phyloP scores from a whole-genome alignment of 306 rosid species.

The Trifolium repens region DNA sequence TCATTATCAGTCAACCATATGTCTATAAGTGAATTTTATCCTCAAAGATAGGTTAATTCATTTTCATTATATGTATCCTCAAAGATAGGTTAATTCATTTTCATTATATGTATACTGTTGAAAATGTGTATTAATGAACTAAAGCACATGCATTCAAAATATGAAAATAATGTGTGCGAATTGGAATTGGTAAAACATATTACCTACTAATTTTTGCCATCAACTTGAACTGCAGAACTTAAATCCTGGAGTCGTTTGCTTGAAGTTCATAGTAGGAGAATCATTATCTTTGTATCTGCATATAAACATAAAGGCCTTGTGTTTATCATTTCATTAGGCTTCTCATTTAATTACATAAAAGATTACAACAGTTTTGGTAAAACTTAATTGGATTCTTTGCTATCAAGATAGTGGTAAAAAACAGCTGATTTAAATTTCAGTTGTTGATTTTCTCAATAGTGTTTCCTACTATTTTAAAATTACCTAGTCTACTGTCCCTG shows the following conservation, averaged over 20 bases:
- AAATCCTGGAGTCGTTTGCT: background rate
- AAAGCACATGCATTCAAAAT: too few species aligned
- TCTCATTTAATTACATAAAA: background rate
- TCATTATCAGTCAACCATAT: conserved; percentile 29
- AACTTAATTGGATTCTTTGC: background rate
- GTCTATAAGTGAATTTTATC: conserved; percentile 11
- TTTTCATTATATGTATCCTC: too few species aligned
- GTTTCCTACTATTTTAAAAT: too few species aligned
- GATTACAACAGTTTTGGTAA: background rate
- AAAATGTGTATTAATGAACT: too few species aligned
- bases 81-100: too few species aligned
- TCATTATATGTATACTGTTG: background rate
- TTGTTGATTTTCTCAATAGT: too few species aligned
- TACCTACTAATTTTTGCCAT: too few species aligned
- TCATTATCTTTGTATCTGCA: background rate
- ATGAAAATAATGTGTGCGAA: too few species aligned
- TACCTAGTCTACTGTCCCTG: too few species aligned
- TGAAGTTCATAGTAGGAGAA: background rate
- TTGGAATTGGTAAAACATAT: too few species aligned
- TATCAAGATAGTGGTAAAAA: background rate
- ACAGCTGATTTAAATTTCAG: background rate
- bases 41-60: background rate
- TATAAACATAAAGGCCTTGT: background rate
- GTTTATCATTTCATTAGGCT: background rate
- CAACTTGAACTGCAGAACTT: too few species aligned